A percentile compares a stretch with the other conserved stretches of the same genome.
Evolutionary conservation across 2,329 filamentous ascomycete genomes (phyloP).

Genomic region (Curvularia sp.): DNA sequence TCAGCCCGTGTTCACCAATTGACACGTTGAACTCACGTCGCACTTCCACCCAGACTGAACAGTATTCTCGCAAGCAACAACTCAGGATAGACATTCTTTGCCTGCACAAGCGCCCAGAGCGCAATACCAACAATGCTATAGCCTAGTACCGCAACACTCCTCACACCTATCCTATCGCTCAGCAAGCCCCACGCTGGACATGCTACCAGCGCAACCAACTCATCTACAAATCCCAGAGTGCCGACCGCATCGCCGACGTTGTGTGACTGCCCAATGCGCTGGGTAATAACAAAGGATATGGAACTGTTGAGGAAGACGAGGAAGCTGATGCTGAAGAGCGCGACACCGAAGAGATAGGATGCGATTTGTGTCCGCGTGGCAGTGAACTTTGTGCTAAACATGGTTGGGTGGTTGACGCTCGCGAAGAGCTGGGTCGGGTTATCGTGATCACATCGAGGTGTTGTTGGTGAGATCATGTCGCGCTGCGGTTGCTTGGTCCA

Average conservation of each 20-base stretch:
- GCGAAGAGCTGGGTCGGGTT: slow-evolving; percentile 27
- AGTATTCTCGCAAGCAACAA: slow-evolving; percentile 82
- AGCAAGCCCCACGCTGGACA: slow-evolving; percentile 81
- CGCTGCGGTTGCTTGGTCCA: slow-evolving; percentile 14
- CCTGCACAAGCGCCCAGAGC: slow-evolving; percentile 83
- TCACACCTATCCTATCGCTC: slow-evolving; percentile 78
- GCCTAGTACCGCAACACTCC: slow-evolving; percentile 70
- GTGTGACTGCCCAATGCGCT: slow-evolving; percentile 76
- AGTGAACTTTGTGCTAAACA: slow-evolving; percentile 58
- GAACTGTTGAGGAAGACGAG: slow-evolving; percentile 88
- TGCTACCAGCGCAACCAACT: slow-evolving; percentile 79
- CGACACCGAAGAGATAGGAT: slow-evolving; percentile 81
- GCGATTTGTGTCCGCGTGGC: slow-evolving; percentile 64
- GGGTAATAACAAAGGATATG: slow-evolving; percentile 84
- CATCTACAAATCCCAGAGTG: slow-evolving; percentile 84
- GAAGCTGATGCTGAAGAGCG: slow-evolving; percentile 86
- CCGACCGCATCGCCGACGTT: slow-evolving; percentile 82
- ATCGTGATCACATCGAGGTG: slow-evolving; percentile 24
- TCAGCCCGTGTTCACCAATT: slow-evolving; percentile 20
- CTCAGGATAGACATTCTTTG: slow-evolving; percentile 85
- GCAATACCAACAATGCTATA: slow-evolving; percentile 82
- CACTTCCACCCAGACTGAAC: slow-evolving; percentile 92
- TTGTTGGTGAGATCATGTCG: slow-evolving; percentile 15
- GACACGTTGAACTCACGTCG: slow-evolving; percentile 64
- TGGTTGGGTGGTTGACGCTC: slow-evolving; percentile 32